Evolutionary conservation across 257 asterid species (phyloP).

Genomic region (Cinchona pubescens): DNA sequence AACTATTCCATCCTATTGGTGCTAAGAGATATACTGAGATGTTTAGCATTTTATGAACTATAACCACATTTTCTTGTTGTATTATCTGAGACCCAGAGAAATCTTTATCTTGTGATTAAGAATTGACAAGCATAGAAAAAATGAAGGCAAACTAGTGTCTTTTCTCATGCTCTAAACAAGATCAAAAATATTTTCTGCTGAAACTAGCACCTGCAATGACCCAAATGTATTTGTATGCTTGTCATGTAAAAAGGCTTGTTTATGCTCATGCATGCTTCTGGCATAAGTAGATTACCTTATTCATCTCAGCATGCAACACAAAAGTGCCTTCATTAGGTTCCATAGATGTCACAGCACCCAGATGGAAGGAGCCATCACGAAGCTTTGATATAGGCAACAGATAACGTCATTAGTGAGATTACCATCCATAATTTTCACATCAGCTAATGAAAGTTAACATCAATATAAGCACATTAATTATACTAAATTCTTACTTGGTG

Average conservation of each 20-base stretch:
- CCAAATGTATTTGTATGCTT: not conserved
- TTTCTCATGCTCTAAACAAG: not conserved
- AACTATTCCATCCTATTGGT: not conserved
- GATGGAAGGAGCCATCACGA: conserved; percentile 83
- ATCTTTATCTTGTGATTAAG: not conserved
- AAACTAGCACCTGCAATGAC: not conserved
- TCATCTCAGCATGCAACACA: conserved; percentile 57
- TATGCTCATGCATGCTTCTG: conserved; percentile 6
- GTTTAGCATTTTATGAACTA: not conserved
- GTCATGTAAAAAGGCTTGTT: not conserved
- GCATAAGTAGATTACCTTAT: conserved; percentile 45
- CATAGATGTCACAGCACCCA: conserved; percentile 88
- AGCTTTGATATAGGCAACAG: conserved; percentile 43
- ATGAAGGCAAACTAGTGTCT: conserved; percentile 1
- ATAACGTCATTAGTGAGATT: conserved; percentile 5
- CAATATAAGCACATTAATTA: not conserved
- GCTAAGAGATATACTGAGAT: not conserved
- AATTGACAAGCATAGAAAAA: not conserved
- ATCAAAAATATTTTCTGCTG: not conserved
- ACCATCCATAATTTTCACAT: not conserved
- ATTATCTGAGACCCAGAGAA: not conserved
- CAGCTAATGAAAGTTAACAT: not conserved
- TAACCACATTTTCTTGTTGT: not conserved
- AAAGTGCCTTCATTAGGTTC: conserved; percentile 78
- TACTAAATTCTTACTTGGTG: conserved; percentile 42